Base-by-base conservation (phyloP, 768 basidiomycete genomes). In the Fomitopsis pulvina region DNA sequence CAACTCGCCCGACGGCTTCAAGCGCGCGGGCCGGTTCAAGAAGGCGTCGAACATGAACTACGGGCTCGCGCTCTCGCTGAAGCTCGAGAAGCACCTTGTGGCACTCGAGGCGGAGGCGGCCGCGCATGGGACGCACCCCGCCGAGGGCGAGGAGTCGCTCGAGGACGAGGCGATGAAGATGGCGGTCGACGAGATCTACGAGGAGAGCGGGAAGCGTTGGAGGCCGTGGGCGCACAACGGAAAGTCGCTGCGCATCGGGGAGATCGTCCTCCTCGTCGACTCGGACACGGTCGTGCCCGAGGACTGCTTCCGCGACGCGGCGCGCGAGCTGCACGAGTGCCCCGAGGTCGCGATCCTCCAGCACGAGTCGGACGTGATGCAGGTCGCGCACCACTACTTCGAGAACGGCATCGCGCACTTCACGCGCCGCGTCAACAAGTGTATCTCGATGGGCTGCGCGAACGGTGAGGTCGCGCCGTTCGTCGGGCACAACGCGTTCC, bases 21-120 rank as follows among this genome's bases (percentile, higher is more conserved):
- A 85, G 52, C 85, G 90, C 42, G 86, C 87, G 26, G 91, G 90
- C 37, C 79, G 89, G 20, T 95, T 95, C 76, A 95, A 95, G 74
- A 95, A 95, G 68, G 91, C 91, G 1, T 84, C 82, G 14, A 95
- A 95, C 67, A 83, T 94, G 85, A 95, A 94, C 63, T 92, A 85
- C 58, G 89, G 78, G 0, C 71, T 76, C n/a, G 68, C 81, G 58
- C 72, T 91, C 4, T 84, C 82, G 4, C 71, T 90, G 25, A 76
- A 80, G 46, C 63, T 79, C 55, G 79, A 80, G 60, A 71, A 73
- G 51, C 64, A 73, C 41, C 68, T 81, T 41, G 71, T 70, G 8
- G 58, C 59, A n/a, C 67, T 82, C 16, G 77, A 81, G 59, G 66
- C 68, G 9, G 66, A 61, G n/a, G 61, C 68, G 14, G 68, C 62